Evolutionary conservation across 768 basidiomycete genomes (phyloP), one percentile per base, ranked within the genome.

Genomic region (Naematelia encephala): DNA sequence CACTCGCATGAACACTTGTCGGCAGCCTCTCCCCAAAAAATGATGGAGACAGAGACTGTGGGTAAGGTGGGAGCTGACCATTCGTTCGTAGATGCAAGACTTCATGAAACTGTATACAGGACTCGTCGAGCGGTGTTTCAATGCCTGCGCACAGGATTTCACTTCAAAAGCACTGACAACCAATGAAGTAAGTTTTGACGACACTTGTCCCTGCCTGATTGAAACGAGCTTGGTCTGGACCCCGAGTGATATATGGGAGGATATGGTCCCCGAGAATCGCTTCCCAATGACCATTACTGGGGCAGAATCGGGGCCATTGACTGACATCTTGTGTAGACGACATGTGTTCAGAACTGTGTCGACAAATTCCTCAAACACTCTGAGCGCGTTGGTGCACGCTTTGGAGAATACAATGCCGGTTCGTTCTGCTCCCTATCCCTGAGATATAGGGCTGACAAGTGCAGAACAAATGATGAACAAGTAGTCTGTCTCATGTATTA

Each of bases 331-430:
- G 10, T 8, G 2, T 45, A 98, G 92, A 88, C 89, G 70, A 83
- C 85, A 65, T 99, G 94, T 75, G 85, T 94, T 48, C 82, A 85
- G 78, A 91, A 93, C 80, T 99, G 94, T 80, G 84, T 91, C 21
- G 94, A 97, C 82, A 99, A 98, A 79, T 97, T 96, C 81, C 80
- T 98, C 72, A 96, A 96, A 76, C 91, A 96, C 75, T 91, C 91
- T 11, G 92, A 97, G 75, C 83, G 92, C 51, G 88, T 94, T 14
- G 91, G 91, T 4, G 87, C 90, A 26, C 84, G 92, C 47, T 96
- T 94, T 73, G 90, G 91, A 46, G 92, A 94, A 75, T 79, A 88
- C 62, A 94, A 91, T 70, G 90, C 90, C 54, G 92, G 92, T 91
- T 64, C 59, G 88, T 81, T 29, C n/a, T 14, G 46, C n/a, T 47